Evolutionary conservation across 1,139 yeast genomes (phyloP).

Genomic region (Pneumocystis murina): DNA sequence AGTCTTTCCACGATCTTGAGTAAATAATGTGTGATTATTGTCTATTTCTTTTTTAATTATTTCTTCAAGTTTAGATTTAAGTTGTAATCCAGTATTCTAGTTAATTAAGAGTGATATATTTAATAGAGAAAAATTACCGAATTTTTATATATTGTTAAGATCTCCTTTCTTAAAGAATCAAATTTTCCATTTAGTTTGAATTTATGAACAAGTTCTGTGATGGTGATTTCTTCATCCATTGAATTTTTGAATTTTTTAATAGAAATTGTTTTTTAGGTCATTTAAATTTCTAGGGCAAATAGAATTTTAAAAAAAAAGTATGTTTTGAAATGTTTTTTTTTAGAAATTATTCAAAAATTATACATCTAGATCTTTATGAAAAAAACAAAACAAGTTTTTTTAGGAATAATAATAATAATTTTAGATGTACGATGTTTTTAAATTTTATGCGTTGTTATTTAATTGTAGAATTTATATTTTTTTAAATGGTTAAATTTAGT

Average conservation of each 20-base stretch:
- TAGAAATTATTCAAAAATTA: neutral
- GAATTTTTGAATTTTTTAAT: neutral
- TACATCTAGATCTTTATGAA: neutral
- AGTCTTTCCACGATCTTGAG: neutral
- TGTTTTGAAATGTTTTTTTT: neutral
- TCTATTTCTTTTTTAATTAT: neutral
- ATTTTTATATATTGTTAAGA: neutral
- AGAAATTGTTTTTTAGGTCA: neutral
- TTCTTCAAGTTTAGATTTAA: neutral
- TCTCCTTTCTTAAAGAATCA: neutral
- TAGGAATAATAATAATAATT: neutral
- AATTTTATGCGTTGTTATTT: neutral
- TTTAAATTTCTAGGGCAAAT: neutral
- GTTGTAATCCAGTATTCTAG: neutral
- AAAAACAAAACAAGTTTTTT: neutral
- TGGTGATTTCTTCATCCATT: neutral
- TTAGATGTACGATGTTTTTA: neutral
- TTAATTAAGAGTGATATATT: neutral
- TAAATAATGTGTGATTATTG: neutral
- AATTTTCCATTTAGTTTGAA: neutral
- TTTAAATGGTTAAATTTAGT: neutral
- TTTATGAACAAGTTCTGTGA: neutral
- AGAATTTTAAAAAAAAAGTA: neutral
- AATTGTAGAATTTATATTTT: neutral
- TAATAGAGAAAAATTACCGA: neutral